Evolutionary conservation across 768 basidiomycete genomes (phyloP), one percentile per base, ranked within the genome.

Genomic region (Stropharia rugosoannulata): DNA sequence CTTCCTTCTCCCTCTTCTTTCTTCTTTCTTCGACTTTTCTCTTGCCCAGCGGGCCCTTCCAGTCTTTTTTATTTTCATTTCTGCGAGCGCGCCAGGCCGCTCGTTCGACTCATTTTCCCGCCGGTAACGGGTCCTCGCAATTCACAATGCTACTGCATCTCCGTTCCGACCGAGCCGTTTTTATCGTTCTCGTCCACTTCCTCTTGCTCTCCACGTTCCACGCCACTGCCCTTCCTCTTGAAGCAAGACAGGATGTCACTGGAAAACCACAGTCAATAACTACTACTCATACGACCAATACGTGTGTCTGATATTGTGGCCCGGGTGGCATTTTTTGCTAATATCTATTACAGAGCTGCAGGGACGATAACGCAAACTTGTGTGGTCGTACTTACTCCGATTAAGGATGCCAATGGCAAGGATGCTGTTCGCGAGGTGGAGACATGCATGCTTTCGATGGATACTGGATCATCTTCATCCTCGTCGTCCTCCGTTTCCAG

Each of bases 311-410:
- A 16, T 48, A 11, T 19, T 19, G 16, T 49, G 15, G 29, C 29
- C 16, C 11, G 32, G 47, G 53, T 47, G 46, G 44, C 45, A 44
- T 44, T 22, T 13, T n/a, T 35, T 47, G 61, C 52, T 61, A 35
- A 62, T 58, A 51, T 60, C 9, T 42, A 29, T 49, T 25, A n/a
- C 57, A 85, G 84, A 50, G 54, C 75, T 43, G 71, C 75, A 54
- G 85, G 86, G 15, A 66, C 69, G 27, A 70, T 84, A 67, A 80
- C 74, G 40, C 75, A 84, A 71, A 83, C 77, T n/a, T 89, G 87
- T 65, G 73, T 78, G 9, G 70, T 84, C 46, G 80, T 80, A 9
- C 73, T 87, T 45, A 84, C 80, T 4, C 85, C 82, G 5, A 74
- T 80, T 42, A 79, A 73, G 49, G 80, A 77, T 60, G 64, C 68